Evolutionary conservation across 371 early-diverging fungal genomes (phyloP).

Genomic region (Lichtheimia ramosa): DNA sequence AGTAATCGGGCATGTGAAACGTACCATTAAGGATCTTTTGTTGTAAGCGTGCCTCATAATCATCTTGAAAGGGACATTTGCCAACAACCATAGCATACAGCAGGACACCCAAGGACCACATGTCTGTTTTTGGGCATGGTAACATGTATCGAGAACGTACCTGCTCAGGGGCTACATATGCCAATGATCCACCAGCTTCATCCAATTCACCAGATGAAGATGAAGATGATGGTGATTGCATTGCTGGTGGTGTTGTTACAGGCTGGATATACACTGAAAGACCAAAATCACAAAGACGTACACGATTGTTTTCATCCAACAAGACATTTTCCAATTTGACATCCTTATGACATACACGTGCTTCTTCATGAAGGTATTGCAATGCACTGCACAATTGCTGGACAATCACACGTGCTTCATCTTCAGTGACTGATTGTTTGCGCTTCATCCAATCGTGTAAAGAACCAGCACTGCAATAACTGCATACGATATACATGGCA

Average conservation of each 20-base stretch:
- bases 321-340: constrained; percentile 94
- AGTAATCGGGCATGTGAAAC: constrained; percentile 34
- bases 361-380: constrained; percentile 77
- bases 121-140: constrained; percentile 61
- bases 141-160: constrained; percentile 20
- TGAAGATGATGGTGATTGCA: constrained; percentile 1
- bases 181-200: constrained; percentile 65
- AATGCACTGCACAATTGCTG: constrained; percentile 74
- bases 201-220: constrained; percentile 5
- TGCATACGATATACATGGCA: constrained; percentile 67
- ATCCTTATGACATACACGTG: constrained; percentile 84
- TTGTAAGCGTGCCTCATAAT: constrained; percentile 70
- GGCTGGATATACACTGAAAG: constrained; percentile 51
- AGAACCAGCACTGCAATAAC: constrained; percentile 62
- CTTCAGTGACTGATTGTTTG: constrained; percentile 36
- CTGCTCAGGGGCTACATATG: constrained; percentile 75
- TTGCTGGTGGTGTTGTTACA: background rate
- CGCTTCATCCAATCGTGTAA: constrained; percentile 37
- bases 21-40: constrained; percentile 59
- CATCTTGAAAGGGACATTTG: constrained; percentile 75
- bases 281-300: constrained; percentile 92
- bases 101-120: constrained; percentile 88
- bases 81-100: constrained; percentile 75
- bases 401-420: constrained; percentile 55
- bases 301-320: constrained; percentile 40